These are phyloP conservation scores for Globisporangium camurandrum DNA, from an alignment of 352 stramenopile genomes.

Conservation along the genomic window DNA sequence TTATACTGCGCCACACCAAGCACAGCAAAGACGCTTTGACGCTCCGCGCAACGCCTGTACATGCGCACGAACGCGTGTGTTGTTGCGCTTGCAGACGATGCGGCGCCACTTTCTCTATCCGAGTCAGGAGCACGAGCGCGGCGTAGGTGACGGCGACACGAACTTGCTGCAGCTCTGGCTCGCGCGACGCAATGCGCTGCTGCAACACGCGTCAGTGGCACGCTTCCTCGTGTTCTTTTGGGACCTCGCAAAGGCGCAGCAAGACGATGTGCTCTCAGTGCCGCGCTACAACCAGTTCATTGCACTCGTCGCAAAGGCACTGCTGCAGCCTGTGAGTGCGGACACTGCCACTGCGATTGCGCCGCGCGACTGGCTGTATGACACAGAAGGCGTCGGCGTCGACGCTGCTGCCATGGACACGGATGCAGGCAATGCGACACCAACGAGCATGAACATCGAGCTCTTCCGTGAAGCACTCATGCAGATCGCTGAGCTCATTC, in stretches of 20 bases:
- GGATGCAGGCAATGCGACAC: background rate
- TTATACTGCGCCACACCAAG: no score
- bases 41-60: no score
- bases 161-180: slow-evolving; percentile 54
- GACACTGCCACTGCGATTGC: slow-evolving; percentile 29
- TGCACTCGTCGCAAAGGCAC: slow-evolving; percentile 41
- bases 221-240: slow-evolving; percentile 41
- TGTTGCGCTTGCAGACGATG: slow-evolving; percentile 16
- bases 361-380: slow-evolving; percentile 64
- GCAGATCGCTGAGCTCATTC: slow-evolving; percentile 49
- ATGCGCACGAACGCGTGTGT: background rate
- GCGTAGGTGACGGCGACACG: slow-evolving; percentile 41
- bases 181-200: slow-evolving; percentile 25
- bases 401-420: background rate
- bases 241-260: slow-evolving; percentile 45
- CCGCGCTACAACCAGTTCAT: slow-evolving; percentile 53
- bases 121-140: slow-evolving; percentile 47
- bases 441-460: slow-evolving; percentile 22
- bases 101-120: slow-evolving; percentile 58
- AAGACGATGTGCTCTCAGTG: slow-evolving; percentile 14
- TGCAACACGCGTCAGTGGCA: slow-evolving; percentile 25
- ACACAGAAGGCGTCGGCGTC: slow-evolving; percentile 22
- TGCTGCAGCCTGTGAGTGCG: slow-evolving; percentile 40
- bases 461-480: slow-evolving; percentile 56
- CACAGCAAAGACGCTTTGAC: no score